Percentiles rank a stretch among this genome's conserved stretches.
phyloP scores from a whole-genome alignment of 2,329 filamentous ascomycete species.

The Mycosphaerella arachidis region DNA sequence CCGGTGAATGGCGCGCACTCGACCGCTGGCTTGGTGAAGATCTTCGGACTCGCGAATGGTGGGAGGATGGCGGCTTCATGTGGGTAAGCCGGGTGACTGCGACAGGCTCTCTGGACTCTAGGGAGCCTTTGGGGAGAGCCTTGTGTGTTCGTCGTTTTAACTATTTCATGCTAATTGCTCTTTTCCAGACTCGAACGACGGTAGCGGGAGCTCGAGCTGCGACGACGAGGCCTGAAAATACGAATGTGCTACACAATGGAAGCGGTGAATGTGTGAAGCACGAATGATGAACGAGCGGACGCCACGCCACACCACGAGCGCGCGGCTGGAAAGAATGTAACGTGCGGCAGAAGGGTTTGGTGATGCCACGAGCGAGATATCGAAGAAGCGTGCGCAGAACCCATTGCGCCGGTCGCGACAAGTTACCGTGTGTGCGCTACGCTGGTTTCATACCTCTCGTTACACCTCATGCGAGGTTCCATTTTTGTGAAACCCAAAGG shows the following conservation, averaged over 20 bases:
- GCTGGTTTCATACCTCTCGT: slow-evolving; percentile 19
- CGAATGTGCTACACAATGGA: slow-evolving; percentile 14
- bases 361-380: slow-evolving; percentile 2
- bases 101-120: not conserved
- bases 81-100: not conserved
- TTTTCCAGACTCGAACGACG: not conserved
- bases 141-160: not conserved
- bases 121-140: too few species aligned
- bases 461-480: slow-evolving; percentile 14
- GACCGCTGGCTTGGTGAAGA: not conserved
- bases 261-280: slow-evolving; percentile 10
- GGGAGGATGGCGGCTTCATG: not conserved
- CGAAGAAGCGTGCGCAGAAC: not conserved
- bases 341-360: not conserved
- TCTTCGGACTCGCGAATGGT: not conserved
- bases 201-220: not conserved
- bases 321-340: slow-evolving; percentile 9
- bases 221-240: slow-evolving; percentile 1
- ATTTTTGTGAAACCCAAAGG: slow-evolving; percentile 15
- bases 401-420: slow-evolving; percentile 18
- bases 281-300: not conserved
- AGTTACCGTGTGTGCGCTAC: slow-evolving; percentile 17
- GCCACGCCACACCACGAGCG: not conserved
- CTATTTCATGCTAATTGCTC: not conserved
- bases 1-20: not conserved